Conservation (phyloP, 2,329 filamentous ascomycete species). For the Diplodia scrobiculata region DNA sequence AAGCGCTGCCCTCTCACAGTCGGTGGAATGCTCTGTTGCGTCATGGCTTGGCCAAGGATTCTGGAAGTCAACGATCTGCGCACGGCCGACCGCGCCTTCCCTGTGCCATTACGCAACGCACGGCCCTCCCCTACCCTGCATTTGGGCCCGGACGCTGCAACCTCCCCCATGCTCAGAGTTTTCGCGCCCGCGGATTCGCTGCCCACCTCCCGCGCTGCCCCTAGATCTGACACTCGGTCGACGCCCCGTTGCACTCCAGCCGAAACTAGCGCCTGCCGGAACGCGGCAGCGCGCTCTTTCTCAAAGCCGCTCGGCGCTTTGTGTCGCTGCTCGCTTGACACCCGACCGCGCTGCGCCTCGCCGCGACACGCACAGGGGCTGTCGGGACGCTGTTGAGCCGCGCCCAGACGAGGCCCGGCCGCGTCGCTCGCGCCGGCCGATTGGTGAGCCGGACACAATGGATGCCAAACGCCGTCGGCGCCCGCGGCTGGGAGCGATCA, state of each 20-base stretch:
- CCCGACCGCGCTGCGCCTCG: slow-evolving; percentile 21
- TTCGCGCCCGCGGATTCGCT: slow-evolving; percentile 21
- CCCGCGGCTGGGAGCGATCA: neutral
- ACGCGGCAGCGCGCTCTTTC: slow-evolving; percentile 4
- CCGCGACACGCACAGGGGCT: slow-evolving; percentile 5
- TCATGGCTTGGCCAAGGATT: slow-evolving; percentile 26
- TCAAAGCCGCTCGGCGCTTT: neutral
- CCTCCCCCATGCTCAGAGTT: slow-evolving; percentile 12
- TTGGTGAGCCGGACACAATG: slow-evolving; percentile 1
- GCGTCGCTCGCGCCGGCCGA: slow-evolving; percentile 14
- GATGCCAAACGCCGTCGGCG: slow-evolving; percentile 12
- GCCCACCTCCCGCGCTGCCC: slow-evolving; percentile 49
- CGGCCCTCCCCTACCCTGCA: slow-evolving; percentile 24
- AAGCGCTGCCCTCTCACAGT: slow-evolving; percentile 3
- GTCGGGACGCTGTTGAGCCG: slow-evolving; percentile 18
- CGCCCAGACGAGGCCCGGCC: slow-evolving; percentile 1
- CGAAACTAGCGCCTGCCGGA: slow-evolving; percentile 62
- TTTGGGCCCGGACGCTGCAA: slow-evolving; percentile 21
- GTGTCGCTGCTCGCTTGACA: slow-evolving; percentile 11
- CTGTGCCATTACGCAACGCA: slow-evolving; percentile 7
- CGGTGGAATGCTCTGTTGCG: slow-evolving; percentile 26
- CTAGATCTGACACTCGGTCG: slow-evolving; percentile 69
- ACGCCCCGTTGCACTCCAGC: slow-evolving; percentile 58
- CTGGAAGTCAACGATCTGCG: slow-evolving; percentile 28
- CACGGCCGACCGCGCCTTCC: slow-evolving; percentile 11